Conservation (phyloP, 495 filamentous ascomycete genomes). For the Filosporella fistucella region DNA sequence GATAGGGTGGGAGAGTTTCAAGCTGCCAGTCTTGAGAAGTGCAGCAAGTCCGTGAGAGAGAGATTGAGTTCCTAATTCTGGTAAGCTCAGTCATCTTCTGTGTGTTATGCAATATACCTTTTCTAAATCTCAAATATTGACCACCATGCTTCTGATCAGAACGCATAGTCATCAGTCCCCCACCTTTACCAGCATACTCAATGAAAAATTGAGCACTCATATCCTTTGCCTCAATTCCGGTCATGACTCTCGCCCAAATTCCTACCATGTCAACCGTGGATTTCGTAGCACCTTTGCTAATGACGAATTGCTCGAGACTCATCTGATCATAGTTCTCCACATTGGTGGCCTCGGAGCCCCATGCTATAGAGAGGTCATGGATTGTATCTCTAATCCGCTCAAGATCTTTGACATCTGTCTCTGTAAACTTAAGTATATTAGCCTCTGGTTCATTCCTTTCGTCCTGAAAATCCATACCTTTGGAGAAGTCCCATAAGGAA, state of each 20-base stretch:
- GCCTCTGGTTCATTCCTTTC: background rate
- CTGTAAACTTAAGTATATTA: background rate
- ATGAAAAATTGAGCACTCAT: constrained; percentile 43
- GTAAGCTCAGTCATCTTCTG: background rate
- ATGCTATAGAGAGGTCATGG: constrained; percentile 11
- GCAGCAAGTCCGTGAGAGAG: constrained; percentile 26
- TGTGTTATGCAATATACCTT: constrained; percentile 5
- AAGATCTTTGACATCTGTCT: background rate
- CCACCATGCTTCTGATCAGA: constrained; percentile 38
- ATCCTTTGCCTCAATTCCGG: constrained; percentile 37
- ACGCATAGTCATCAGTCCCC: constrained; percentile 35
- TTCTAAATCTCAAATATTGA: constrained; percentile 33
- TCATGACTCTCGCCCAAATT: constrained; percentile 38
- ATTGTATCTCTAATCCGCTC: constrained; percentile 15
- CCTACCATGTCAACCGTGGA: constrained; percentile 23
- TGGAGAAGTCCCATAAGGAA: constrained; percentile 29
- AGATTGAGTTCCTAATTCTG: constrained; percentile 28
- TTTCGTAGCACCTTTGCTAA: constrained; percentile 20
- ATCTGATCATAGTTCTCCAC: constrained; percentile 2
- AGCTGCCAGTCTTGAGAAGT: constrained; percentile 16
- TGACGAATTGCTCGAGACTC: constrained; percentile 30
- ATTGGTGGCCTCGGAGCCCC: background rate
- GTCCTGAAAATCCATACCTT: constrained; percentile 22
- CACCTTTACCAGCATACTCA: constrained; percentile 41
- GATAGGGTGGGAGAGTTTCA: constrained; percentile 25